Evolutionary conservation across 805 yeast species (phyloP).

Genomic region (Nakazawaea populi): DNA sequence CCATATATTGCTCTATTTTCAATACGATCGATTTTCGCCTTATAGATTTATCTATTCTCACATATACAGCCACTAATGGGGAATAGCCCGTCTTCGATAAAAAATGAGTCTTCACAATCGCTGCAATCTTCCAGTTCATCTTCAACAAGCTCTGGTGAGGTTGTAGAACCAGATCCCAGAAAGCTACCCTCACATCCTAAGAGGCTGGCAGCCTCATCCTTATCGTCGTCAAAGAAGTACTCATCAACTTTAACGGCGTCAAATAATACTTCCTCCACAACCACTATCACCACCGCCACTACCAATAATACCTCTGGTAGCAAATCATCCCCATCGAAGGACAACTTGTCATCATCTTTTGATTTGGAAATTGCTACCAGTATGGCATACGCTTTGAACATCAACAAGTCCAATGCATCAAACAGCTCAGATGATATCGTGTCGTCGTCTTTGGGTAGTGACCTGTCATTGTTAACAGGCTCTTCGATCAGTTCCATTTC

Average conservation of each 20-base stretch:
- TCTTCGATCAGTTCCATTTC: conserved; percentile 22
- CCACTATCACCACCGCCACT: background rate
- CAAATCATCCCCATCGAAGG: background rate
- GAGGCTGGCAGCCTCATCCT: conserved; percentile 11
- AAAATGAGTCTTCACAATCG: conserved; percentile 9
- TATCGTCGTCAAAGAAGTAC: background rate
- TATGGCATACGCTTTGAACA: conserved; percentile 33
- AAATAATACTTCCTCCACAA: background rate
- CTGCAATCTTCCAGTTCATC: background rate
- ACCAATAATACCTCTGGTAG: background rate
- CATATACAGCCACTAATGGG: conserved; percentile 7
- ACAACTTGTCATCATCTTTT: conserved; percentile 12
- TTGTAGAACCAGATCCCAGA: conserved; percentile 8
- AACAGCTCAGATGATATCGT: conserved; percentile 15
- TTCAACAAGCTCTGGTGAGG: conserved; percentile 2
- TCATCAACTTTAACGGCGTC: background rate
- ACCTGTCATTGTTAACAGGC: conserved; percentile 28
- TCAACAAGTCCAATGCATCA: conserved; percentile 2
- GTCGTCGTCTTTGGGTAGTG: conserved; percentile 38
- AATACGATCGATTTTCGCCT: too few relatives aligned
- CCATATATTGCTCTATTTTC: too few relatives aligned
- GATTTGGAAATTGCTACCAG: conserved; percentile 41
- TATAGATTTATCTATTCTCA: too few relatives aligned
- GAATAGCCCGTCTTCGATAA: conserved; percentile 11
- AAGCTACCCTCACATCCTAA: conserved; percentile 2